Percentiles rank a stretch among this genome's conserved stretches.
These are phyloP conservation scores for Penicillium brevicompactum DNA, from an alignment of 2,329 filamentous ascomycete species.

Conservation along the genomic window DNA sequence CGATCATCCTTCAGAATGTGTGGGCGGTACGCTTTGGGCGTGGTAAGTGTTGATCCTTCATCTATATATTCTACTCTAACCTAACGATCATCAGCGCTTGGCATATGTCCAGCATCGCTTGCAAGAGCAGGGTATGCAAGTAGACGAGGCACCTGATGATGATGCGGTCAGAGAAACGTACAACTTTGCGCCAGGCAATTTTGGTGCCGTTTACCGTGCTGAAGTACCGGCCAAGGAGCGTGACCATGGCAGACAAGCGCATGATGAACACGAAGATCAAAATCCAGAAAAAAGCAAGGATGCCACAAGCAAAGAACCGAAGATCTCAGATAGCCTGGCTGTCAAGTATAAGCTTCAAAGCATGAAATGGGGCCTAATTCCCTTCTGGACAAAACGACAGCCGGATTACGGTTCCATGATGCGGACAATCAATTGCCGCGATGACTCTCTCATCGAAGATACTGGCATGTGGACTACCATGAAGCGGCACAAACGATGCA, in stretches of 20 bases:
- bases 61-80: neutral
- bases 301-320: conserved; percentile 15
- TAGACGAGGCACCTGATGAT: conserved; percentile 72
- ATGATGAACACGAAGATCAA: conserved; percentile 13
- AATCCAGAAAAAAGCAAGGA: conserved; percentile 12
- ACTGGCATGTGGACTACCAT: conserved; percentile 89
- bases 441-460: conserved; percentile 76
- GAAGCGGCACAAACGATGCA: conserved; percentile 85
- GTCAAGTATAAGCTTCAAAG: conserved; percentile 78
- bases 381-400: conserved; percentile 87
- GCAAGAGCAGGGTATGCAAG: conserved; percentile 71
- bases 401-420: conserved; percentile 76
- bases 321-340: conserved; percentile 25
- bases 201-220: conserved; percentile 83
- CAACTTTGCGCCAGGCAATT: conserved; percentile 88
- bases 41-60: conserved; percentile 50
- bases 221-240: conserved; percentile 64
- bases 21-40: conserved; percentile 65
- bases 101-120: conserved; percentile 74
- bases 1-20: conserved; percentile 57
- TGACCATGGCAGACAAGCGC: conserved; percentile 23
- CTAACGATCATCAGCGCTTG: conserved; percentile 61
- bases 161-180: conserved; percentile 74
- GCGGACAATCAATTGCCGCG: conserved; percentile 93
- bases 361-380: conserved; percentile 96